These are phyloP conservation scores for Xylaria palmicola DNA, from an alignment of 495 filamentous ascomycete genomes.

Conservation along the genomic window DNA sequence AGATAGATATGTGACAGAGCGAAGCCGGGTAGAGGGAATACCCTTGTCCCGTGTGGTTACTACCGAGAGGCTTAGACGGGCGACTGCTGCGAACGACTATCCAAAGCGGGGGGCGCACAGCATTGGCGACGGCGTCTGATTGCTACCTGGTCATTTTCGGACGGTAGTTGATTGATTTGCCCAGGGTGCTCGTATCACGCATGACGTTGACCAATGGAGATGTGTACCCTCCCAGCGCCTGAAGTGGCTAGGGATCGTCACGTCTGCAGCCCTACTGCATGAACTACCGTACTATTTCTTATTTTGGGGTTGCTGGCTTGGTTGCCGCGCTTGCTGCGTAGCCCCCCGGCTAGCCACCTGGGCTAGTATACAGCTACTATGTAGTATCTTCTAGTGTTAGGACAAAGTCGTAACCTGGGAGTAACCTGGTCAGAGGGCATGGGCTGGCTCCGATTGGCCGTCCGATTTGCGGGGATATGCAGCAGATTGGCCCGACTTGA, in stretches of 20 bases:
- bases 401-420: background rate
- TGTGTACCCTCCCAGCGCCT: no score
- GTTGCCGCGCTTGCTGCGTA: background rate
- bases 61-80: background rate
- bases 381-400: background rate
- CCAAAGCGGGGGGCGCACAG: background rate
- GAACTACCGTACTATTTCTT: constrained; percentile 1
- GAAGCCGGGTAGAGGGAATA: constrained; percentile 3
- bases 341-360: background rate
- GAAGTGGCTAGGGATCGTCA: background rate
- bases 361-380: background rate
- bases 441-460: background rate
- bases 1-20: background rate
- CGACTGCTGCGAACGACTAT: background rate
- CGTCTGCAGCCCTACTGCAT: constrained; percentile 5
- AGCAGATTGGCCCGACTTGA: background rate
- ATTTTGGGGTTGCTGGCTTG: background rate
- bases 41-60: background rate
- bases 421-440: background rate
- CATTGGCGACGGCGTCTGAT: background rate
- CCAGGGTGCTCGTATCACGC: background rate
- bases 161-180: constrained; percentile 1
- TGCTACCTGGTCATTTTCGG: background rate
- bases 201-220: background rate
- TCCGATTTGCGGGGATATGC: background rate